Base-by-base conservation (phyloP, 2,329 filamentous ascomycete species). In the Leptographium flavum region DNA sequence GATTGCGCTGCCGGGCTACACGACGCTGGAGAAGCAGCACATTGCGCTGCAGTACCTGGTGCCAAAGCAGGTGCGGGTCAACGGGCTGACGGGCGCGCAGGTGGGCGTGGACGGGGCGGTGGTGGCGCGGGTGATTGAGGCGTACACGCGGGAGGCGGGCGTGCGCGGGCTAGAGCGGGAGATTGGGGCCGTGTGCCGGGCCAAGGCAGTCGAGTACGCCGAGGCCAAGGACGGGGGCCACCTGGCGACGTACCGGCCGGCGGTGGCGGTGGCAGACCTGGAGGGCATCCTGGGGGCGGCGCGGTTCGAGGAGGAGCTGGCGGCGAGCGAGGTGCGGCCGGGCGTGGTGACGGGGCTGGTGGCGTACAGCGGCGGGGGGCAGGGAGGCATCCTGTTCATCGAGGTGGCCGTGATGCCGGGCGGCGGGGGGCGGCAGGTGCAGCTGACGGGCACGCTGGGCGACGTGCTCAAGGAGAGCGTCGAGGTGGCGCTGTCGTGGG, bases 381-480 rank as follows among this genome's bases (percentile, higher is more conserved):
- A 95, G 60, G 92, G 92, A 50, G 88, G 84, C 58, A 98, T 98
- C 56, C 73, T 98, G 46, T 98, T 98, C 69, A 98, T 98, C 55
- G 92, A 98, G 64, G 87, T 95, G 38, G 87, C 90, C 11, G 88
- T 94, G 58, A 96, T 96, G 87, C 92, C 92, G 0, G 92, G 92
- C 37, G 92, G 92, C 40, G 81, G 77, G 46, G 92, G 92, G 30
- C 81, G 83, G n/a, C n/a, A n/a, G 44, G 87, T 98, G 31, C 92
- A 96, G 64, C 78, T 98, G 23, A 98, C 92, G 1, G 92, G 92
- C 50, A 96, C 94, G 61, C 78, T 98, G 7, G 92, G 92, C 51
- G 88, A 95, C 55, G 92, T 98, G 27, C 77, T 98, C 48, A 96
- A 96, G 64, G 92, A 98, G 64, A 90, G 82, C 51, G 92, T 96